These are phyloP conservation scores for Mycothermus thermophilus DNA, from an alignment of 495 filamentous ascomycete species.

Conservation along the genomic window DNA sequence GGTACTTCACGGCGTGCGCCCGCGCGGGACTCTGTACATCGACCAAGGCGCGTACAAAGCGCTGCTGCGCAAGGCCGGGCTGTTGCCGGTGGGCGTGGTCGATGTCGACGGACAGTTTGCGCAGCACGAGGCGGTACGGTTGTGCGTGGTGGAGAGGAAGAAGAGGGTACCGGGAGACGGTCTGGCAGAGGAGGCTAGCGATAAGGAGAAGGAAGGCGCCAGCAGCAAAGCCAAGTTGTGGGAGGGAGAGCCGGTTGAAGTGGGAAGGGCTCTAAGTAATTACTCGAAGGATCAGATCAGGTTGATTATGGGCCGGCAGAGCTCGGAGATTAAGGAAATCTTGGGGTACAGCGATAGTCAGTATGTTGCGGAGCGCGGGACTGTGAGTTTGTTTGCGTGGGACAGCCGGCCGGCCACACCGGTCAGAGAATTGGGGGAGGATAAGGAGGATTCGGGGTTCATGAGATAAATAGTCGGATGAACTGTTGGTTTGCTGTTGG, in stretches of 20 bases:
- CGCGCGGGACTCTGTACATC: conserved; percentile 84
- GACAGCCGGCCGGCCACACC: conserved; percentile 31
- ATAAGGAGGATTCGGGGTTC: conserved; percentile 15
- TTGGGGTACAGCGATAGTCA: conserved; percentile 89
- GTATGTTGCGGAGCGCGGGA: conserved; percentile 83
- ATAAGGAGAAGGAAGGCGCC: conserved; percentile 9
- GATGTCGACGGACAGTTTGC: conserved; percentile 77
- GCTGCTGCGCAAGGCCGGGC: conserved; percentile 66
- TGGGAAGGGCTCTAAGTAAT: conserved; percentile 85
- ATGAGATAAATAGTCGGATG: conserved; percentile 16
- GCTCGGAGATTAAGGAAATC: conserved; percentile 59
- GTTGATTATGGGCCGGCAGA: conserved; percentile 72
- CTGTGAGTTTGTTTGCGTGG: conserved; percentile 57
- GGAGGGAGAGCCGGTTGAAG: conserved; percentile 51
- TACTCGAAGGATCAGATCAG: conserved; percentile 74
- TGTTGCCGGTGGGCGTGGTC: conserved; percentile 82
- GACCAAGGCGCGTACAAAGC: conserved; percentile 76
- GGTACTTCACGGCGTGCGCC: conserved; percentile 86
- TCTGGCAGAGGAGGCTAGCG: conserved; percentile 23
- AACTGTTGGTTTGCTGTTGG: not conserved
- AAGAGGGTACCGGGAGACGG: conserved; percentile 5
- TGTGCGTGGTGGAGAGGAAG: conserved; percentile 56
- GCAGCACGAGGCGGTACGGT: conserved; percentile 78
- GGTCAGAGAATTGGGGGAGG: conserved; percentile 12
- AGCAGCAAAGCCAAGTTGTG: too few relatives aligned